Percentiles rank a stretch among this genome's conserved stretches.
phyloP scores from a whole-genome alignment of 441 rosid genomes.

The Flueggea neowawraea region DNA sequence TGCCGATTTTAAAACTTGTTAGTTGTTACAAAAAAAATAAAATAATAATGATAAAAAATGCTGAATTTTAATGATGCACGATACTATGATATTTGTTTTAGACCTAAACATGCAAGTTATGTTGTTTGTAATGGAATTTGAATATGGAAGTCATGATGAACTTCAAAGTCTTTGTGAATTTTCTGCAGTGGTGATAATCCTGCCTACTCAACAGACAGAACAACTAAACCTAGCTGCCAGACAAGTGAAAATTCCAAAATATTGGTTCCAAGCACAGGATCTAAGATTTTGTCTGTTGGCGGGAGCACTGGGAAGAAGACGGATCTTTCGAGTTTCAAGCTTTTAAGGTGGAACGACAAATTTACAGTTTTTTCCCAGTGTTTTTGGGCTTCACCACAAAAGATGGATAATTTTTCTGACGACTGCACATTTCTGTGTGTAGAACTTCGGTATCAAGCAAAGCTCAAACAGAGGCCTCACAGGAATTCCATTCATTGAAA shows the following conservation, averaged over 20 bases:
- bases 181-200: slow-evolving; percentile 44
- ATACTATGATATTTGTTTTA: no score
- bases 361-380: slow-evolving; percentile 7
- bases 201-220: slow-evolving; percentile 34
- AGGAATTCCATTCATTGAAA: slow-evolving; percentile 25
- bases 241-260: slow-evolving; percentile 20
- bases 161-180: slow-evolving; percentile 10
- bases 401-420: neutral
- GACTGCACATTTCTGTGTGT: slow-evolving; percentile 19
- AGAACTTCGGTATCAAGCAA: slow-evolving; percentile 42
- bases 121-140: slow-evolving; percentile 1
- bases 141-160: slow-evolving; percentile 1
- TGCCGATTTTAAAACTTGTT: no score
- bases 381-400: neutral
- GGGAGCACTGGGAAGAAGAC: slow-evolving; percentile 43
- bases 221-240: slow-evolving; percentile 22
- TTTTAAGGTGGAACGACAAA: slow-evolving; percentile 39
- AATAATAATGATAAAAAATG: neutral
- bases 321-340: slow-evolving; percentile 45
- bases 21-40: neutral
- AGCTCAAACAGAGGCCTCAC: slow-evolving; percentile 28
- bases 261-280: slow-evolving; percentile 31
- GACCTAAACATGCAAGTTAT: neutral
- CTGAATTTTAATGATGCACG: neutral
- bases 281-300: slow-evolving; percentile 34